Conservation (phyloP, 2,329 filamentous ascomycete species). For the Byssothecium circinans region DNA sequence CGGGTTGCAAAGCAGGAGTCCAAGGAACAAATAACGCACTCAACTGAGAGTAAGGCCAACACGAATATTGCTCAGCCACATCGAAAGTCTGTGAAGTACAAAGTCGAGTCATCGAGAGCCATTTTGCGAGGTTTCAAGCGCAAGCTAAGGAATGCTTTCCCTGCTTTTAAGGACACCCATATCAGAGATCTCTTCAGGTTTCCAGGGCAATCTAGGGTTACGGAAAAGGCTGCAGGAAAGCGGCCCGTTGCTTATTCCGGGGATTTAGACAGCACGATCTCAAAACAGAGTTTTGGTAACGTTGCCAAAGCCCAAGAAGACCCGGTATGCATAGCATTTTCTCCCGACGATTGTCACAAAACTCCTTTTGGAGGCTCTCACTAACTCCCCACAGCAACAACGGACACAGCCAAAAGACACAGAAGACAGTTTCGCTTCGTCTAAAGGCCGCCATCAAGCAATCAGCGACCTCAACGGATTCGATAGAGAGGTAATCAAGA, state of each 20-base stretch:
- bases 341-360: too few species aligned
- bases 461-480: slow-evolving; percentile 9
- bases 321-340: too few species aligned
- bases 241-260: neutral
- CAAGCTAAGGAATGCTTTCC: slow-evolving; percentile 7
- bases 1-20: neutral
- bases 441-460: slow-evolving; percentile 1
- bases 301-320: neutral
- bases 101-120: neutral
- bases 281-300: neutral
- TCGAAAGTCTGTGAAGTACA: neutral
- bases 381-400: neutral
- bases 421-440: neutral
- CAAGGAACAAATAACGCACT: too few species aligned
- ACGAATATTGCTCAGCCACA: neutral
- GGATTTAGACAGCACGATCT: neutral
- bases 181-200: neutral
- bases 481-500: slow-evolving; percentile 11
- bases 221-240: slow-evolving; percentile 3
- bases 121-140: slow-evolving; percentile 3
- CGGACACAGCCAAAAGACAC: neutral
- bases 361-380: too few species aligned
- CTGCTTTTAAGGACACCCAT: slow-evolving; percentile 2
- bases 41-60: neutral
- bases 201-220: neutral